phyloP scores from a whole-genome alignment of 2,329 filamentous ascomycete genomes.

The Diaporthe citri region DNA sequence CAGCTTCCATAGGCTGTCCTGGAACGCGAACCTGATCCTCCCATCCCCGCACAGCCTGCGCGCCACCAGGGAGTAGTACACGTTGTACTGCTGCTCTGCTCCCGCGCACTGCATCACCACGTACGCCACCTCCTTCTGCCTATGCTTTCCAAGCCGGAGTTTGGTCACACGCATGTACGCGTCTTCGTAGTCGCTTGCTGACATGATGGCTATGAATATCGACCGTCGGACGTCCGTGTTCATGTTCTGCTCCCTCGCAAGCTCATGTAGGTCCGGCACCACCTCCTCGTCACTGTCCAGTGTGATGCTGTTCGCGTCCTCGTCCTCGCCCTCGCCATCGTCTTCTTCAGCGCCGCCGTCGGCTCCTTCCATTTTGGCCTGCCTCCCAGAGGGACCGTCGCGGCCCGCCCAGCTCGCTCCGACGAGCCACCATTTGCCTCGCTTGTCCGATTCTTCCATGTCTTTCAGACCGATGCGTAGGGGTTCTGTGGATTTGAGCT shows the following conservation, averaged over 20 bases:
- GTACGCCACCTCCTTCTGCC: slow-evolving; percentile 87
- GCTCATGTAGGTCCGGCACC: slow-evolving; percentile 77
- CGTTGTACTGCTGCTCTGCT: slow-evolving; percentile 87
- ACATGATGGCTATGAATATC: slow-evolving; percentile 95
- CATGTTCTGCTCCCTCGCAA: slow-evolving; percentile 87
- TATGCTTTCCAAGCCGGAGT: slow-evolving; percentile 85
- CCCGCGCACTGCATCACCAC: slow-evolving; percentile 90
- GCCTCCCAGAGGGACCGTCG: slow-evolving; percentile 39
- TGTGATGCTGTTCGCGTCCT: slow-evolving; percentile 49
- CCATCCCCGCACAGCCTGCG: slow-evolving; percentile 81
- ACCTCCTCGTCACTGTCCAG: slow-evolving; percentile 59
- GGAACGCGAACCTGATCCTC: slow-evolving; percentile 85
- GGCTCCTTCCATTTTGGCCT: slow-evolving; percentile 36
- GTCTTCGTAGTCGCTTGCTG: slow-evolving; percentile 85
- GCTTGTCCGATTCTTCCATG: slow-evolving; percentile 84
- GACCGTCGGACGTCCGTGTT: slow-evolving; percentile 87
- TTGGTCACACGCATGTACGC: slow-evolving; percentile 84
- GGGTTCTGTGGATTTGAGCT: slow-evolving; percentile 81
- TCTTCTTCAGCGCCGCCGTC: slow-evolving; percentile 47
- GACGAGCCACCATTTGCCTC: slow-evolving; percentile 98
- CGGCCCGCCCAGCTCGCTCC: slow-evolving; percentile 86
- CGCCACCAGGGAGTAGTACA: slow-evolving; percentile 91
- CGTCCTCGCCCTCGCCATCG: slow-evolving; percentile 56
- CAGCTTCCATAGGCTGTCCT: slow-evolving; percentile 87
- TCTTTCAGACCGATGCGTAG: slow-evolving; percentile 85